Conservation (phyloP, 176 grass and related monocot genomes). For the Phragmites australis region DNA sequence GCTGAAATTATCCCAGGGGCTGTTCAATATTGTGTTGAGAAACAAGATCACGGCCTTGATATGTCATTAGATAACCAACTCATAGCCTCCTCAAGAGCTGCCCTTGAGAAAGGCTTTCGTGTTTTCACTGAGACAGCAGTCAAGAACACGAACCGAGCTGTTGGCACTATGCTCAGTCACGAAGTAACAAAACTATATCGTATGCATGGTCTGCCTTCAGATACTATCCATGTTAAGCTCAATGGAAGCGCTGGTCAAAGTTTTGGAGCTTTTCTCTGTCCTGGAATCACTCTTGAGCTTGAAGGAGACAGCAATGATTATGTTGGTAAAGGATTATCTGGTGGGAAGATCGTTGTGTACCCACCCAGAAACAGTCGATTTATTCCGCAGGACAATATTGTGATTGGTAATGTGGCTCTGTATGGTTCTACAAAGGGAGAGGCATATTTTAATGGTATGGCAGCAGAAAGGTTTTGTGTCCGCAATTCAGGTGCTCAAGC, state of each 20-base stretch:
- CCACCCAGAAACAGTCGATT: conserved; percentile 61
- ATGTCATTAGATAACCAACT: conserved; percentile 64
- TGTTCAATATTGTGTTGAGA: conserved; percentile 60
- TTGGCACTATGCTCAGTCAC: conserved; percentile 74
- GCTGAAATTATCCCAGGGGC: conserved; percentile 41
- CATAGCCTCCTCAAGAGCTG: conserved; percentile 47
- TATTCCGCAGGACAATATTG: conserved; percentile 55
- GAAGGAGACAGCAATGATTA: conserved; percentile 75
- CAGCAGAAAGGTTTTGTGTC: conserved; percentile 70
- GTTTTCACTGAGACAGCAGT: conserved; percentile 47
- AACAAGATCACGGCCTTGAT: conserved; percentile 67
- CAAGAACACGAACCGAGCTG: conserved; percentile 54
- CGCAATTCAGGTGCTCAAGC: conserved; percentile 72
- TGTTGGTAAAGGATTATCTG: conserved; percentile 73
- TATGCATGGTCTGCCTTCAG: conserved; percentile 48
- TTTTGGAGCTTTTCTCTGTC: conserved; percentile 62
- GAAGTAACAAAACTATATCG: conserved; percentile 57
- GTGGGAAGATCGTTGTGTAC: conserved; percentile 64
- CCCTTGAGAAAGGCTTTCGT: conserved; percentile 47
- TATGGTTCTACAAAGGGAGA: conserved; percentile 69
- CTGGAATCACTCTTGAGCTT: conserved; percentile 63
- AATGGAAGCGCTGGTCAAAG: conserved; percentile 65
- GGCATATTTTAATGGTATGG: conserved; percentile 70
- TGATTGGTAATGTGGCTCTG: conserved; percentile 70
- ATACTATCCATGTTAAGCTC: conserved; percentile 63